phyloP scores from a whole-genome alignment of 208 protist species.

The Spongospora subterranea region DNA sequence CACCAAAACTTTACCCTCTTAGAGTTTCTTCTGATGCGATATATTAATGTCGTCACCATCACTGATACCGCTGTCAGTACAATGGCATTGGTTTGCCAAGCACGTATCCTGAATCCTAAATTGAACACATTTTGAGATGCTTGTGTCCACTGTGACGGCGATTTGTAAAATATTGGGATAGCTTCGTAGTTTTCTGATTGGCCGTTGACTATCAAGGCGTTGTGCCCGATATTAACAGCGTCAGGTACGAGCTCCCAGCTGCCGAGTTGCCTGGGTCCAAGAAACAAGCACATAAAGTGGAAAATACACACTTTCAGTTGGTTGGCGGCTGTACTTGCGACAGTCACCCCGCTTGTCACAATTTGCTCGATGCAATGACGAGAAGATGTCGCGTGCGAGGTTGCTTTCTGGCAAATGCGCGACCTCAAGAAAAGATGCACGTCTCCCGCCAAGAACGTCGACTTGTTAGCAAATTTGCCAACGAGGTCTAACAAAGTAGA shows the following conservation, averaged over 20 bases:
- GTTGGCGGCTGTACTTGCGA: neutral
- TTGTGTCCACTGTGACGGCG: neutral
- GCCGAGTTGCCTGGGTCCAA: neutral
- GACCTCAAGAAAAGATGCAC: neutral
- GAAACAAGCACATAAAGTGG: neutral
- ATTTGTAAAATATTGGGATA: neutral
- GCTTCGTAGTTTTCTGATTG: neutral
- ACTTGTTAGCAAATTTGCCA: neutral
- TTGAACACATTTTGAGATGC: neutral
- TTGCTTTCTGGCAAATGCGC: neutral
- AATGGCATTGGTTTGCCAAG: too few species aligned
- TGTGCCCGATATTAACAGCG: neutral
- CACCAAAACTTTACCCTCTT: too few species aligned
- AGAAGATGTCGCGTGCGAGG: neutral
- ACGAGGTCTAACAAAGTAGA: neutral
- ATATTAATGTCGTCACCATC: too few species aligned
- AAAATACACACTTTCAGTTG: neutral
- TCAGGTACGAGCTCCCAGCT: neutral
- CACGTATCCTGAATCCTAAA: too few species aligned
- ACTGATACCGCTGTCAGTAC: too few species aligned
- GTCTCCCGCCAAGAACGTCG: neutral
- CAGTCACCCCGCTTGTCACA: neutral
- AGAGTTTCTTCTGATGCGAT: too few species aligned
- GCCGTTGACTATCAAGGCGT: neutral
- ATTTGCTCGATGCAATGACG: neutral